Base-by-base conservation (phyloP, 257 asterid genomes). In the Fraxinus cuspidata region DNA sequence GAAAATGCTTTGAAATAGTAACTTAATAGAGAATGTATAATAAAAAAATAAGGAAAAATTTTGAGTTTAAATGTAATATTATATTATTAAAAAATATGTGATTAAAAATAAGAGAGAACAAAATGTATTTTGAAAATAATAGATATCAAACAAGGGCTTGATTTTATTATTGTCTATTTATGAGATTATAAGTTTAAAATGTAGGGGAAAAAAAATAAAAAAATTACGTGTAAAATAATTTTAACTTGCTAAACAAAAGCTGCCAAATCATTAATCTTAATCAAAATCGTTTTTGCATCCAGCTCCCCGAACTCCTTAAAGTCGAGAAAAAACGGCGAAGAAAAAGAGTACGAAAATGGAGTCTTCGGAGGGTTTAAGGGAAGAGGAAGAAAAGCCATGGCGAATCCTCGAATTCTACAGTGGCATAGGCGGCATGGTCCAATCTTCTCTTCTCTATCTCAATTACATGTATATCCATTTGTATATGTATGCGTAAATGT, bases 351-450 rank as follows among this genome's bases (percentile, higher is more conserved):
- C 27, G 27, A 56, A 49, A 73, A 77, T 74, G 81, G 80, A 40
- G 80, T 44, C 7, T 1, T 10, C n/a, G 83, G 90, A 87, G 89
- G 91, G 87, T 84, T 85, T 79, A 77, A 80, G 79, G 68, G 76
- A 77, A 31, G 81, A 60, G 75, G 81, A 74, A 78, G 87, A 83
- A 75, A 82, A 81, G 78, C 94, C 87, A 84, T 92, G 97, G 95
- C 93, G 96, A 56, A 92, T 91, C 23, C 88, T 94, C 67, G 99
- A 94, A 86, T 92, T 94, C 85, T 94, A 91, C 90, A 94, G 98
- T 82, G 98, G 98, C 51, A 90, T 92, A 56, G 97, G 99, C n/a
- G 99, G 99, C 78, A 82, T 94, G 99, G 97, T 90, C 49, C 5
- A 3, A 7, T 19, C 27, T 72, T 12, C 9, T n/a, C 3, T 12